Percentiles rank a stretch among this genome's conserved stretches.
phyloP scores from a whole-genome alignment of 139 green algal genomes.

The Micractinium sp. region DNA sequence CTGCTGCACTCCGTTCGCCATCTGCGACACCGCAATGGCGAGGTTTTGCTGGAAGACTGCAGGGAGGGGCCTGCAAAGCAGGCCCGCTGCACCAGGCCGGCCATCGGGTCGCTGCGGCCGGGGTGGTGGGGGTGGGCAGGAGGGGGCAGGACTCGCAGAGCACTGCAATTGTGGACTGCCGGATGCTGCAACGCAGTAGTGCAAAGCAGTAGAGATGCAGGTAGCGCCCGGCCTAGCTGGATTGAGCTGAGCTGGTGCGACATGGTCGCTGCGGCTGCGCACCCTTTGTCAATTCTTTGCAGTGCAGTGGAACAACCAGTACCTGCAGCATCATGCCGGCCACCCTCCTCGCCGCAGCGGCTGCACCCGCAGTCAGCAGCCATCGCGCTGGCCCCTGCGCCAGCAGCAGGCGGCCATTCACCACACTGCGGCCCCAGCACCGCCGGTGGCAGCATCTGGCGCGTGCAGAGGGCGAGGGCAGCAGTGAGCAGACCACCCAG shows the following conservation, averaged over 20 bases:
- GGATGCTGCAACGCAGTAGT: too few species aligned
- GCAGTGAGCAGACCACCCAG: constrained; percentile 24
- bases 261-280: too few species aligned
- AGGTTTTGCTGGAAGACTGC: background rate
- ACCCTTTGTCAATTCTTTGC: too few species aligned
- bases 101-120: background rate
- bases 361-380: background rate
- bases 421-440: background rate
- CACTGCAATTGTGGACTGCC: too few species aligned
- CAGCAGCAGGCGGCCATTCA: constrained; percentile 12
- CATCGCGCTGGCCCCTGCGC: background rate
- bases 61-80: background rate
- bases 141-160: too few species aligned
- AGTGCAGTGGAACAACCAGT: background rate
- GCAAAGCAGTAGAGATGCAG: too few species aligned
- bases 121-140: background rate
- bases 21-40: background rate
- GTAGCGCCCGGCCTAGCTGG: too few species aligned
- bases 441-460: background rate
- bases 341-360: background rate
- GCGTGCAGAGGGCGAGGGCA: constrained; percentile 20
- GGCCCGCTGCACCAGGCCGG: background rate
- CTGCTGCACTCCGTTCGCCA: background rate
- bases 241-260: too few species aligned
- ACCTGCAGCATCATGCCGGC: background rate